A percentile compares a stretch with the other conserved stretches of the same genome.
Evolutionary conservation across 768 basidiomycete genomes (phyloP).

Genomic region (Phaffia australis): DNA sequence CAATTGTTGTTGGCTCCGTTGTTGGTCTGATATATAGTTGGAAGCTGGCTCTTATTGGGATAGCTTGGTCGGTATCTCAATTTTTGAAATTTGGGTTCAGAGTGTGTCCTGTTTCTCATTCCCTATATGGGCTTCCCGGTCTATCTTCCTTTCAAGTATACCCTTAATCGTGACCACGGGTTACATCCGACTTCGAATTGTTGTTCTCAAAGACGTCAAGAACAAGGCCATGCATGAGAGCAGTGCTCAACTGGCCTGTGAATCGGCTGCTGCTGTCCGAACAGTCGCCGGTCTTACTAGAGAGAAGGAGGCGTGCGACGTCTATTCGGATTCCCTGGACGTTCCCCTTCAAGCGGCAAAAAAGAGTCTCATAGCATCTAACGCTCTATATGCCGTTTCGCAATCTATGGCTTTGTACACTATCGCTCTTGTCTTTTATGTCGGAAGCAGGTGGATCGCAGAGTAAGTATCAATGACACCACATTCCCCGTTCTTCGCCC

Average conservation of each 20-base stretch:
- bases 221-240: conserved; percentile 69
- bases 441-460: conserved; percentile 30
- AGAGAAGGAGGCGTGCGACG: conserved; percentile 60
- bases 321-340: conserved; percentile 60
- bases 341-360: conserved; percentile 58
- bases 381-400: conserved; percentile 55
- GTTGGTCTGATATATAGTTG: conserved; percentile 68
- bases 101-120: not conserved
- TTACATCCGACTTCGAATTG: conserved; percentile 76
- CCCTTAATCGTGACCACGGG: conserved; percentile 43
- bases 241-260: conserved; percentile 75
- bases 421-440: conserved; percentile 53
- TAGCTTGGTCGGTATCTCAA: conserved; percentile 38
- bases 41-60: conserved; percentile 69
- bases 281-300: conserved; percentile 82
- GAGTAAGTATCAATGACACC: not conserved
- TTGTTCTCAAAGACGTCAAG: conserved; percentile 63
- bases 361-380: conserved; percentile 44
- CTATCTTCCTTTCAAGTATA: not conserved
- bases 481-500: too few species aligned
- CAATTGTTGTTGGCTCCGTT: conserved; percentile 44
- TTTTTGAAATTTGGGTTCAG: too few species aligned
- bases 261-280: conserved; percentile 74
- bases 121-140: not conserved
- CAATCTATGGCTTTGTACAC: conserved; percentile 66